These are phyloP conservation scores for Flueggea neowawraea DNA, from an alignment of 441 rosid genomes.

Conservation along the genomic window DNA sequence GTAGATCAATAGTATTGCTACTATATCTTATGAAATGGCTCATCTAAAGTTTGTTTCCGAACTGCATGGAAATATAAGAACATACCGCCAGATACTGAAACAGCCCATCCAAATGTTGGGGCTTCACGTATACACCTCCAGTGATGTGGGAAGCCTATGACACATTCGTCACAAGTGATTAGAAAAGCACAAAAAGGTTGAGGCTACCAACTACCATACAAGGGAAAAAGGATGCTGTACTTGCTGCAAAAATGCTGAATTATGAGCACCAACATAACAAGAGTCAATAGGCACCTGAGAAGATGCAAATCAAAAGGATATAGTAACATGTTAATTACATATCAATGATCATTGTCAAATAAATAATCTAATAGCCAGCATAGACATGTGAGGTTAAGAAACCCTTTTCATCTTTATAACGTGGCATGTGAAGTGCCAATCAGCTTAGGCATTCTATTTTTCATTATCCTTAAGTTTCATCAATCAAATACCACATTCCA, in stretches of 20 bases:
- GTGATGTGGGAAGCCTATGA: conserved; percentile 91
- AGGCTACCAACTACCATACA: not conserved
- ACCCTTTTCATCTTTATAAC: too few species aligned
- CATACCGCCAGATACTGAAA: conserved; percentile 81
- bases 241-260: conserved; percentile 97
- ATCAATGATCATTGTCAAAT: too few species aligned
- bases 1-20: too few species aligned
- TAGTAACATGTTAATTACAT: not conserved
- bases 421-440: too few species aligned
- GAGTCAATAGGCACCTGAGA: conserved; percentile 92
- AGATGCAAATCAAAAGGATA: conserved; percentile 3
- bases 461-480: too few species aligned
- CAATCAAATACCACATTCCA: not conserved
- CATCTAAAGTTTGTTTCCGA: too few species aligned
- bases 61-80: not conserved
- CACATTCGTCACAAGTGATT: conserved; percentile 18
- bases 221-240: conserved; percentile 23
- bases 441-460: too few species aligned
- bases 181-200: conserved; percentile 12
- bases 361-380: too few species aligned
- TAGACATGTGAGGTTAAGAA: too few species aligned
- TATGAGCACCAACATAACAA: conserved; percentile 79
- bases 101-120: conserved; percentile 86
- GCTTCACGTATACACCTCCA: conserved; percentile 87
- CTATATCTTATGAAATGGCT: too few species aligned